Evolutionary conservation across 495 filamentous ascomycete species (phyloP).

Genomic region (Achaetomiella virescens): DNA sequence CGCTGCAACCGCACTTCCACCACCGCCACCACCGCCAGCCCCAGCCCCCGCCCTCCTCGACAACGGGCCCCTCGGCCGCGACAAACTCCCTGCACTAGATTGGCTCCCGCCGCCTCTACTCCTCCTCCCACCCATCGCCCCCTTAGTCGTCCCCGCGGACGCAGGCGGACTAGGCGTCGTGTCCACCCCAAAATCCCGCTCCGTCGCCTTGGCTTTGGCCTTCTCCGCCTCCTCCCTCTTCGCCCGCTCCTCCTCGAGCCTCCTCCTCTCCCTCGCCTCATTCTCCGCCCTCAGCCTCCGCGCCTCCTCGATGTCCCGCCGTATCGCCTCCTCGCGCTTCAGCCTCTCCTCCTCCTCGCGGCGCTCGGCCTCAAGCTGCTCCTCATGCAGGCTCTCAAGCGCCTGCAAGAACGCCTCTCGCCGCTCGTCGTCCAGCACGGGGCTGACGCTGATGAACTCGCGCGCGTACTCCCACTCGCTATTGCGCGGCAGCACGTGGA

Average conservation of each 20-base stretch:
- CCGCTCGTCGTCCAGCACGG: slow-evolving; percentile 85
- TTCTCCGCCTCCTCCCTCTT: slow-evolving; percentile 28
- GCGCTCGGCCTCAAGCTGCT: slow-evolving; percentile 57
- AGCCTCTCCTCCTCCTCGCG: slow-evolving; percentile 58
- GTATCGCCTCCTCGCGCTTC: slow-evolving; percentile 52
- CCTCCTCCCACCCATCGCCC: neutral
- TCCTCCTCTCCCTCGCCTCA: slow-evolving; percentile 45
- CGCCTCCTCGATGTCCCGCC: slow-evolving; percentile 56
- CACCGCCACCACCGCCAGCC: slow-evolving; percentile 5
- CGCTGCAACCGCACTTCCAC: slow-evolving; percentile 19
- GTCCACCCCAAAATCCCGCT: slow-evolving; percentile 12
- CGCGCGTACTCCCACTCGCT: slow-evolving; percentile 91
- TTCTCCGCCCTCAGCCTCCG: slow-evolving; percentile 44
- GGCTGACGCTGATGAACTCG: slow-evolving; percentile 78
- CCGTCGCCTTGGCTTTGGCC: slow-evolving; percentile 2
- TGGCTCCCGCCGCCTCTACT: neutral
- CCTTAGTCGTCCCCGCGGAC: neutral
- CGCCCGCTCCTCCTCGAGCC: slow-evolving; percentile 40
- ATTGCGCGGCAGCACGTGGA: slow-evolving; percentile 86
- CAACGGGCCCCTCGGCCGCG: slow-evolving; percentile 19
- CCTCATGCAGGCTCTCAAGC: slow-evolving; percentile 66
- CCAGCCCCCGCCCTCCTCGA: slow-evolving; percentile 20
- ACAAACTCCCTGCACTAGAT: slow-evolving; percentile 8
- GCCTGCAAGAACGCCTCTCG: slow-evolving; percentile 78
- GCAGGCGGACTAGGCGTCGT: neutral